phyloP scores from a whole-genome alignment of 805 yeast genomes.

The Zygotorulaspora florentina region DNA sequence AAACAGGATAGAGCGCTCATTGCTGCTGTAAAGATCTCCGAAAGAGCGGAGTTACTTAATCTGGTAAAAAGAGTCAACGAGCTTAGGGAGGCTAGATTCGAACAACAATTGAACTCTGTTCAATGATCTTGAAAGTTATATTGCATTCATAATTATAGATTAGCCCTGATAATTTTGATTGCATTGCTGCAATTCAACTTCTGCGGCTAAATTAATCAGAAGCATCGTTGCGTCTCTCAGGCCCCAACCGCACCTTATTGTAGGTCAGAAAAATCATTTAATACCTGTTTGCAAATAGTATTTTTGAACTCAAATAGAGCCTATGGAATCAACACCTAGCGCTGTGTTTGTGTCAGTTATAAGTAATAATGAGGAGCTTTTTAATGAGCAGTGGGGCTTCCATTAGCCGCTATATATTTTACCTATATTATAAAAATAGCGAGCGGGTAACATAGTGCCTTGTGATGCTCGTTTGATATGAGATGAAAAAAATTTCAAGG shows the following conservation, averaged over 20 bases:
- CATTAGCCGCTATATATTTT: too few species aligned
- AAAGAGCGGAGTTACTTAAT: constrained; percentile 54
- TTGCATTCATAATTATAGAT: background rate
- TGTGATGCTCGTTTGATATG: constrained; percentile 9
- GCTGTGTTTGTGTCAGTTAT: background rate
- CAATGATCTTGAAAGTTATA: background rate
- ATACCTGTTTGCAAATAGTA: too few species aligned
- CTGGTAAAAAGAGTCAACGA: constrained; percentile 53
- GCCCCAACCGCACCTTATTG: too few species aligned
- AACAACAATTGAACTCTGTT: constrained; percentile 20
- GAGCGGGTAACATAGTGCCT: background rate
- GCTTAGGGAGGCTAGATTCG: constrained; percentile 43
- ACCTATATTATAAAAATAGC: too few species aligned
- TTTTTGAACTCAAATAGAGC: too few species aligned
- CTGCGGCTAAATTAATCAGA: too few species aligned
- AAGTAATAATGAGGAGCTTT: background rate
- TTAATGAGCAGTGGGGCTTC: background rate
- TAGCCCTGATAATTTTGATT: too few species aligned
- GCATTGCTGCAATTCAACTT: too few species aligned
- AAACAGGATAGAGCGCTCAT: constrained; percentile 72
- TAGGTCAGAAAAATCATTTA: too few species aligned
- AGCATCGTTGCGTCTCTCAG: too few species aligned
- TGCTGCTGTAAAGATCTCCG: constrained; percentile 83
- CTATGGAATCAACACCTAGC: too few species aligned
- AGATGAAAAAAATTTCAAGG: constrained; percentile 21